Evolutionary conservation across 305 asterid species (phyloP).

Genomic region (Solanum chacoense): DNA sequence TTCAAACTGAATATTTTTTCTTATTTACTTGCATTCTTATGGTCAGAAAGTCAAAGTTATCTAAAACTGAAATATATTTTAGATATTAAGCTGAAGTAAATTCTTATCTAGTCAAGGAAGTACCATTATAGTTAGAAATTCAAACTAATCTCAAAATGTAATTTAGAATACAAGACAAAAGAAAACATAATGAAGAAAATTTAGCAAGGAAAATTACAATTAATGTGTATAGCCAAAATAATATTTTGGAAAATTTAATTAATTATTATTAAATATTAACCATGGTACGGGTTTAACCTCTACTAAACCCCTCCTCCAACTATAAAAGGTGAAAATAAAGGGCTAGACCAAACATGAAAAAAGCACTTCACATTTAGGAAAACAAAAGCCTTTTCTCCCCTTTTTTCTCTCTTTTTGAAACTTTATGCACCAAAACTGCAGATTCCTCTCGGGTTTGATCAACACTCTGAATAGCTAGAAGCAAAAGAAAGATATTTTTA

Average conservation of each 20-base stretch:
- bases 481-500: too few relatives aligned
- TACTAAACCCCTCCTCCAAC: not conserved
- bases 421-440: not conserved
- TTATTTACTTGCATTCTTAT: not conserved
- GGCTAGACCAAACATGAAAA: not conserved
- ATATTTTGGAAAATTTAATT: not conserved
- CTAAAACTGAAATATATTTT: not conserved
- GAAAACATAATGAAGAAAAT: not conserved
- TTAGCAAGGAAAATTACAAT: not conserved
- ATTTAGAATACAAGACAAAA: not conserved
- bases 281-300: not conserved
- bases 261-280: not conserved
- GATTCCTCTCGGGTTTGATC: too few relatives aligned
- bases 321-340: not conserved
- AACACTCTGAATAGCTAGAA: too few relatives aligned
- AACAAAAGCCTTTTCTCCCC: not conserved
- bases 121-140: not conserved
- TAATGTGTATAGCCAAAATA: not conserved
- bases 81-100: not conserved
- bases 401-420: not conserved
- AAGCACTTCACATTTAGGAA: not conserved
- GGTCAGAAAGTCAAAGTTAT: not conserved
- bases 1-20: too few relatives aligned
- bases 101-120: not conserved
- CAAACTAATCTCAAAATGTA: not conserved